Evolutionary conservation across 352 stramenopile genomes (phyloP).

Genomic region (Globisporangium viniferum): DNA sequence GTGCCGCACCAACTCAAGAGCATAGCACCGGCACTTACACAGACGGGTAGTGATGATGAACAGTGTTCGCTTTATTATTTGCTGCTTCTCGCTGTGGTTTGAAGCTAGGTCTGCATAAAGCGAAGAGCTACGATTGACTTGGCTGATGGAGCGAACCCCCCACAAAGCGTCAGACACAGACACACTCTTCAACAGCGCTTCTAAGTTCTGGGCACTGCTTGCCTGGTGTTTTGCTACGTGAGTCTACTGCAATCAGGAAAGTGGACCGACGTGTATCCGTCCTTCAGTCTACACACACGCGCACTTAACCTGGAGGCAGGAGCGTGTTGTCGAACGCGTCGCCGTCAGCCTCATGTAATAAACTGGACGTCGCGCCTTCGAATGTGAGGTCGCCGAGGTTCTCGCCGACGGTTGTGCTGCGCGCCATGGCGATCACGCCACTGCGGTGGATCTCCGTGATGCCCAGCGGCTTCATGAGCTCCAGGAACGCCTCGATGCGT

Average conservation of each 20-base stretch:
- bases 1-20: neutral
- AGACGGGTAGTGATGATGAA: neutral
- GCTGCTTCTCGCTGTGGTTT: neutral
- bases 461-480: conserved; percentile 77
- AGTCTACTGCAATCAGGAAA: neutral
- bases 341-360: conserved; percentile 63
- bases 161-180: neutral
- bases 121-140: neutral
- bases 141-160: neutral
- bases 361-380: conserved; percentile 67
- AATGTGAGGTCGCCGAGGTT: conserved; percentile 65
- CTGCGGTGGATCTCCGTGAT: conserved; percentile 85
- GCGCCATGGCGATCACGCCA: conserved; percentile 82
- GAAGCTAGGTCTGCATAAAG: neutral
- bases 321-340: conserved; percentile 64
- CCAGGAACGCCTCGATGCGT: conserved; percentile 80
- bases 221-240: neutral
- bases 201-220: neutral
- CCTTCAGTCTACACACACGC: too few relatives aligned
- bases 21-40: neutral
- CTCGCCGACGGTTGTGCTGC: conserved; percentile 63
- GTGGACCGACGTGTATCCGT: neutral
- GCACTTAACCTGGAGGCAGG: conserved; percentile 61
- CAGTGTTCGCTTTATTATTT: neutral
- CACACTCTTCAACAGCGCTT: neutral